Base-by-base conservation (phyloP, 306 rosid species). In the Phaseolus lunatus region DNA sequence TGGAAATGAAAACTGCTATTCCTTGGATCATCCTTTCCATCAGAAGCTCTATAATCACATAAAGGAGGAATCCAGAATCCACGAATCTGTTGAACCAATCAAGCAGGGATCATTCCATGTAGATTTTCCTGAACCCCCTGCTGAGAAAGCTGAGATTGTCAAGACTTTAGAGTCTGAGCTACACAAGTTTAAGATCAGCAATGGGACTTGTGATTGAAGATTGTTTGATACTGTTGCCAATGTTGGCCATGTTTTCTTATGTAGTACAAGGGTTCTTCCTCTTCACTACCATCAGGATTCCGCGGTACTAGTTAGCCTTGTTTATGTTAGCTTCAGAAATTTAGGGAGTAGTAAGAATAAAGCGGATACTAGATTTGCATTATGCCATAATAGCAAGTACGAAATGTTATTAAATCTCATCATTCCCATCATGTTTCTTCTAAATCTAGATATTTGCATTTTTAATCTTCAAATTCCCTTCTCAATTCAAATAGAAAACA, bases 71-170 rank as follows among this genome's bases (percentile, higher is more conserved):
- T 82, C 92, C 59, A 73, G 84, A 77, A 77, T 49, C 29, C 23
- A 58, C 33, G 85, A 80, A 76, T 76, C 84, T 11, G 84, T 22
- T 65, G 74, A 13, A 9, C 94, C 87, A 35, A 78, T 84, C 75
- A 93, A 86, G 75, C 92, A 88, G 41, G 92, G 97, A 74, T 93
- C 98, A 20, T 89, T 88, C 80, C 97, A 93, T 73, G 96, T 90
- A 59, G 86, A 84, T 71, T 66, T 91, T 52, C 94, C 92, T 3
- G 89, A 87, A 72, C 88, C 90, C 69, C 86, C 86, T 11, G 68
- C 84, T 19, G 88, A 88, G 81, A 85, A 90, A 82, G 84, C 76
- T 4, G 87, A 84, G 44, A 78, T 89, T 11, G 92, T 85, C 15
- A 84, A 77, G 88, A 89, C 92, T 45, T 67, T 91, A 66, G 92